These are phyloP conservation scores for Chaetomiaceae sp. DNA, from an alignment of 2,329 filamentous ascomycete species.

Conservation along the genomic window DNA sequence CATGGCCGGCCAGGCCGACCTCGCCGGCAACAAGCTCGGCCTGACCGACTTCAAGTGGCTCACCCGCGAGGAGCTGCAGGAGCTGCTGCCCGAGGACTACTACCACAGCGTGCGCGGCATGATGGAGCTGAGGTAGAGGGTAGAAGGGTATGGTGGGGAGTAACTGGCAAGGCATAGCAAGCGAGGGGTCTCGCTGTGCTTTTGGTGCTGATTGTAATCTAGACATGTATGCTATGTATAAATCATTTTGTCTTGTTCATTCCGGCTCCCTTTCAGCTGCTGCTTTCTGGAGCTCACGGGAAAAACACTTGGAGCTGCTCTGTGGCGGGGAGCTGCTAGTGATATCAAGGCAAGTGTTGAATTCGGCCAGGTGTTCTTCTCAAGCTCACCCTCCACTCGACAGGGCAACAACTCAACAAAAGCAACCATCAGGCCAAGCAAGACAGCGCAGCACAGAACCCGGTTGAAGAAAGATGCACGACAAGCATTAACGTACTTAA, in stretches of 20 bases:
- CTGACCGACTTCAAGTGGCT: conserved; percentile 88
- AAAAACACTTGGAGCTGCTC: too few species aligned
- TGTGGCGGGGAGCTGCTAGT: too few species aligned
- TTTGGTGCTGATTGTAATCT: conserved; percentile 14
- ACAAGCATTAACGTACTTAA: neutral
- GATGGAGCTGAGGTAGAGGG: conserved; percentile 65
- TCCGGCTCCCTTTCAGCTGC: neutral
- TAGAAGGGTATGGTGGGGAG: neutral
- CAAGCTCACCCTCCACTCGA: too few species aligned
- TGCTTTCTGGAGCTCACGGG: too few species aligned
- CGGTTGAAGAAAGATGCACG: neutral
- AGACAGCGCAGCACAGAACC: neutral
- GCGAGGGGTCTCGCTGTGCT: neutral
- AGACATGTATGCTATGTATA: conserved; percentile 19
- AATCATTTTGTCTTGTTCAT: neutral
- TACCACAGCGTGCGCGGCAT: conserved; percentile 75
- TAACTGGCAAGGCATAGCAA: neutral
- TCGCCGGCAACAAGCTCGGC: conserved; percentile 66
- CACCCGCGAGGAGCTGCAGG: conserved; percentile 78
- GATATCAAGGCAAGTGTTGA: too few species aligned
- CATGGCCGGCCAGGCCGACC: conserved; percentile 89
- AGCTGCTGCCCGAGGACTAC: conserved; percentile 63
- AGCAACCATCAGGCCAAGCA: neutral
- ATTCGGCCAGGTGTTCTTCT: too few species aligned
- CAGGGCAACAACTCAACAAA: neutral